Percentiles rank a stretch among this genome's conserved stretches.
These are phyloP conservation scores for Sphagnum magellanicum DNA, from an alignment of 228 moss, liverwort and hornwort species.

Conservation along the genomic window DNA sequence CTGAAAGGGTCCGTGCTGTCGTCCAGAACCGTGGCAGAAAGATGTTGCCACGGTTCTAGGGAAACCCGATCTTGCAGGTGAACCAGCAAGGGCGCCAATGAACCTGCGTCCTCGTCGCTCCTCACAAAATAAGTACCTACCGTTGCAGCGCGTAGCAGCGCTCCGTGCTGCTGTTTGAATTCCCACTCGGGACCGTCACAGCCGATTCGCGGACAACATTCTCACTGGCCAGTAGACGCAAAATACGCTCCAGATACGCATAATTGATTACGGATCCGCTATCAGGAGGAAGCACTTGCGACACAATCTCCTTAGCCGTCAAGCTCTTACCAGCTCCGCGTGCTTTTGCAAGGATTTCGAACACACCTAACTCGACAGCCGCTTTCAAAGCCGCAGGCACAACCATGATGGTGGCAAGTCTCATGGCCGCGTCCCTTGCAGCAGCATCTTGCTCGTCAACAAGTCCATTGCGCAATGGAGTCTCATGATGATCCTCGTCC, in stretches of 20 bases:
- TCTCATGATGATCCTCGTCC: no score
- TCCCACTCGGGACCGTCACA: neutral
- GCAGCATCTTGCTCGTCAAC: no score
- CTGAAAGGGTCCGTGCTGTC: conserved; percentile 18
- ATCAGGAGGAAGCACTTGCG: neutral
- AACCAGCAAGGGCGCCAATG: conserved; percentile 1
- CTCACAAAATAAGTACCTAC: conserved; percentile 19
- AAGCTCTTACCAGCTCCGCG: conserved; percentile 9
- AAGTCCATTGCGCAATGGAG: no score
- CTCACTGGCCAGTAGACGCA: conserved; percentile 15
- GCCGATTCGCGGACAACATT: conserved; percentile 16
- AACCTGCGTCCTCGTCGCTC: conserved; percentile 10
- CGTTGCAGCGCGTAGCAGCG: conserved; percentile 20
- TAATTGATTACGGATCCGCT: conserved; percentile 18
- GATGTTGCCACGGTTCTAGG: conserved; percentile 10
- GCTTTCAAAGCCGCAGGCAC: conserved; percentile 7
- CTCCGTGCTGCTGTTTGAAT: neutral
- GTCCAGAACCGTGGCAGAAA: conserved; percentile 18
- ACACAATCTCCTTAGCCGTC: conserved; percentile 15
- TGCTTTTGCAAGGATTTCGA: conserved; percentile 17
- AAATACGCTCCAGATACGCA: conserved; percentile 14
- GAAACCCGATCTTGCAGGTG: neutral
- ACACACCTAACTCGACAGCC: conserved; percentile 15
- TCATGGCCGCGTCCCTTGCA: no score
- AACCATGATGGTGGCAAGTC: no score